Evolutionary conservation across 345 rosid species (phyloP).

Genomic region (Pistacia integerrima): DNA sequence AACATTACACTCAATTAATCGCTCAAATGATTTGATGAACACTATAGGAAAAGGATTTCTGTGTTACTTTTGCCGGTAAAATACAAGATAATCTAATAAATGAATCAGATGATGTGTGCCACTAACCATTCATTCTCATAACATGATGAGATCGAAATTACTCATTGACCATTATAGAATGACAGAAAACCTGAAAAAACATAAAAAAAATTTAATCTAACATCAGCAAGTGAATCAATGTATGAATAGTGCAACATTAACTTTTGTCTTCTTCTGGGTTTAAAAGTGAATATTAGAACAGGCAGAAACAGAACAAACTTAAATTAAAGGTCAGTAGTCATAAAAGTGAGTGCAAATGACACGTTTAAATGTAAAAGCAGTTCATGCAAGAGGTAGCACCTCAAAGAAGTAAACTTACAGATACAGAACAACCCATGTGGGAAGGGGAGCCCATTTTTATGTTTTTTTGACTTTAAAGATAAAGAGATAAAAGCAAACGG

Average conservation of each 20-base stretch:
- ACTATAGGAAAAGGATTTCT: conserved; percentile 1
- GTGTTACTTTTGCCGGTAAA: not conserved
- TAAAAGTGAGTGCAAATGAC: not conserved
- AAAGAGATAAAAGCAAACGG: not conserved
- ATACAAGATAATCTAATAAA: conserved; percentile 24
- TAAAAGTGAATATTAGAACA: not conserved
- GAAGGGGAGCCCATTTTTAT: conserved; percentile 5
- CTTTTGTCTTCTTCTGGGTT: not conserved
- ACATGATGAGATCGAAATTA: not conserved
- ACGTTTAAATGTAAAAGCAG: not conserved
- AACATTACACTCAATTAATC: not conserved
- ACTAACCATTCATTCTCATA: conserved; percentile 13
- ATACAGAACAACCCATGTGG: conserved; percentile 4
- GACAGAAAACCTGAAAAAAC: not conserved
- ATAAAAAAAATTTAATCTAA: not conserved
- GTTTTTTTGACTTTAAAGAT: not conserved
- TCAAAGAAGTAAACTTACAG: conserved; percentile 3
- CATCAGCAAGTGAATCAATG: not conserved
- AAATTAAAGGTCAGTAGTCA: not conserved
- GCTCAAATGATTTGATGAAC: conserved; percentile 16
- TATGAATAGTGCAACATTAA: not conserved
- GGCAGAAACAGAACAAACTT: not conserved
- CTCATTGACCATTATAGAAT: conserved; percentile 4
- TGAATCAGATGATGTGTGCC: conserved; percentile 17
- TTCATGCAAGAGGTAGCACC: not conserved